A percentile compares a stretch with the other conserved stretches of the same genome.
Conservation (phyloP, 2,329 filamentous ascomycete species). For the Pseudogymnoascus sp. region DNA sequence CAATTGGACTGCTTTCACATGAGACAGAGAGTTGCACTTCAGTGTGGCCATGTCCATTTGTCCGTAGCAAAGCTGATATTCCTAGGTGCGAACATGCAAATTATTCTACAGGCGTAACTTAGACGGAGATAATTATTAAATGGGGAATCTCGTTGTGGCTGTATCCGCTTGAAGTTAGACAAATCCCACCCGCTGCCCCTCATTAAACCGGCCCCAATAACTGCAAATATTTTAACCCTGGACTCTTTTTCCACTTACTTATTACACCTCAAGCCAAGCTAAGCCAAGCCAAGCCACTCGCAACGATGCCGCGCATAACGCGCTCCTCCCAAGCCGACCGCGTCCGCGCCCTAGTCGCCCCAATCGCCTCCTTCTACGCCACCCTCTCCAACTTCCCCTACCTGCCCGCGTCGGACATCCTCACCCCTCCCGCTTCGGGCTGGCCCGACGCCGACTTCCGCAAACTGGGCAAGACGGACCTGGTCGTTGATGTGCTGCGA, state of each 20-base stretch:
- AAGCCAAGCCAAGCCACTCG: neutral
- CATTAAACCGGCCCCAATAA: neutral
- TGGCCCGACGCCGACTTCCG: conserved; percentile 12
- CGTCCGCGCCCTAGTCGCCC: neutral
- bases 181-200: neutral
- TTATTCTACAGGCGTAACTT: no score
- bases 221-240: no score
- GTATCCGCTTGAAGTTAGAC: no score
- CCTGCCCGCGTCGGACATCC: conserved; percentile 7
- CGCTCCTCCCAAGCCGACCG: neutral
- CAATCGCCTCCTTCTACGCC: conserved; percentile 1
- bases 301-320: neutral
- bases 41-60: no score
- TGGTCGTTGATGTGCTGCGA: conserved; percentile 12
- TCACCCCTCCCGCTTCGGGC: conserved; percentile 12
- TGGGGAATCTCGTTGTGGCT: no score
- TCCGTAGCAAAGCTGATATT: no score
- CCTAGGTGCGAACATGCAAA: no score
- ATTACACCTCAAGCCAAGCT: neutral
- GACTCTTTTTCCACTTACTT: neutral
- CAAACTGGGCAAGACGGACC: conserved; percentile 15
- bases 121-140: no score
- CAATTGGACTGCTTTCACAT: no score
- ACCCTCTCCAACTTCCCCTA: conserved; percentile 5
- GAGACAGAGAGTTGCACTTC: no score